Evolutionary conservation across 148 eudicot genomes (phyloP).

Genomic region (Chenopodium berlandieri): DNA sequence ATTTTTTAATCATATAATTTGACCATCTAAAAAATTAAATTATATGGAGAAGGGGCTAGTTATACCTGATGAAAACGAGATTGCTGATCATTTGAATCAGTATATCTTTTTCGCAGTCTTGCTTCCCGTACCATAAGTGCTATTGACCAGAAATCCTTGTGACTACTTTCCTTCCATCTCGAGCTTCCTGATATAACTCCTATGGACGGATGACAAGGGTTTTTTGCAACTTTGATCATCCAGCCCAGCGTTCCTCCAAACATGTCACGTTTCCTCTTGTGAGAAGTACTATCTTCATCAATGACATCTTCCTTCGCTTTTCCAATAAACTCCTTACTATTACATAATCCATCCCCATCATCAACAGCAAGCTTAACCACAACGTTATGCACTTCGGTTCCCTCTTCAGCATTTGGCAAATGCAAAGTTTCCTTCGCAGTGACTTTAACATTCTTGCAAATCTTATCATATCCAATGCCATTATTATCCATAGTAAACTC

Average conservation of each 20-base stretch:
- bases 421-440: conserved; percentile 22
- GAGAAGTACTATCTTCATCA: conserved; percentile 28
- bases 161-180: conserved; percentile 36
- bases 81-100: conserved; percentile 30
- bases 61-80: conserved; percentile 48
- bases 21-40: conserved; percentile 15
- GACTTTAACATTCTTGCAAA: conserved; percentile 26
- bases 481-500: conserved; percentile 27
- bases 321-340: conserved; percentile 8
- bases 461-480: conserved; percentile 18
- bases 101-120: conserved; percentile 34
- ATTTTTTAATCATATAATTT: background rate
- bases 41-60: conserved; percentile 11
- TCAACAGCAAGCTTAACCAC: conserved; percentile 23
- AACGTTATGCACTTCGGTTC: conserved; percentile 12
- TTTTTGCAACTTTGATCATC: conserved; percentile 54
- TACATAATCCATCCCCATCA: conserved; percentile 33
- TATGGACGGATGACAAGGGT: conserved; percentile 42
- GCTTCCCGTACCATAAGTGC: conserved; percentile 59
- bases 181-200: conserved; percentile 38
- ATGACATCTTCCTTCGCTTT: conserved; percentile 13
- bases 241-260: conserved; percentile 56
- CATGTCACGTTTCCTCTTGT: conserved; percentile 61
- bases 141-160: conserved; percentile 36
- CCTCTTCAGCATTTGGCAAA: conserved; percentile 17